A percentile compares a stretch with the other conserved stretches of the same genome.
phyloP scores from a whole-genome alignment of 2,329 filamentous ascomycete species.

The Trichoderma afroharzianum region DNA sequence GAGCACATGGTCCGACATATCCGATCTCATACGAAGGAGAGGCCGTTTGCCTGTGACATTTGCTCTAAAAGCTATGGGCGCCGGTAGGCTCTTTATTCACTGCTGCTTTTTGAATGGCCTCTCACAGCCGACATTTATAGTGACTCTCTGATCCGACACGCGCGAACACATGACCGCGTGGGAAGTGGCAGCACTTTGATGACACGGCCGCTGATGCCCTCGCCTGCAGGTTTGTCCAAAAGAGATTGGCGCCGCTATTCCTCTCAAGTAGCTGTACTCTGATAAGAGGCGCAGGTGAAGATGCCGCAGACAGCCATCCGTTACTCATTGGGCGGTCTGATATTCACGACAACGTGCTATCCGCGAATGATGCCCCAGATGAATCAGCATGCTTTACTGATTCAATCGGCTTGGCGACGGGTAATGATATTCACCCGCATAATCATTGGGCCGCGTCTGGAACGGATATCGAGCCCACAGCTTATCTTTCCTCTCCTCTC shows the following conservation, averaged over 20 bases:
- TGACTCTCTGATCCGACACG: not conserved
- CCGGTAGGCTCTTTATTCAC: not conserved
- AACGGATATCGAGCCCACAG: not conserved
- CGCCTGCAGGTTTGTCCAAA: not conserved
- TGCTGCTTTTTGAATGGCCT: not conserved
- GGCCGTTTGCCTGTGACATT: conserved; percentile 13
- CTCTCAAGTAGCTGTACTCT: not conserved
- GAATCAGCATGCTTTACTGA: not conserved
- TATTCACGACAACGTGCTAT: not conserved
- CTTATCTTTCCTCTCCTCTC: not conserved
- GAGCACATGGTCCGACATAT: conserved; percentile 20
- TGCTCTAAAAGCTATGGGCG: conserved; percentile 18
- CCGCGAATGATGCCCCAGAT: not conserved
- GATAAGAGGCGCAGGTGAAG: not conserved
- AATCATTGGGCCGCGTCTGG: not conserved
- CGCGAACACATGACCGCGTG: not conserved
- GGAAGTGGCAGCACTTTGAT: not conserved
- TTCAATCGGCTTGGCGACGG: not conserved
- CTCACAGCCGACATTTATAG: not conserved
- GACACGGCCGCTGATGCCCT: not conserved
- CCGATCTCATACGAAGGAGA: conserved; percentile 21
- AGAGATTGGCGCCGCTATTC: not conserved
- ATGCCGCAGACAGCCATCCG: not conserved
- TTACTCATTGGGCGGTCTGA: not conserved
- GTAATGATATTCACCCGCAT: not conserved